Base-by-base conservation (phyloP, 2,329 filamentous ascomycete species). In the Graphilbum sp. region DNA sequence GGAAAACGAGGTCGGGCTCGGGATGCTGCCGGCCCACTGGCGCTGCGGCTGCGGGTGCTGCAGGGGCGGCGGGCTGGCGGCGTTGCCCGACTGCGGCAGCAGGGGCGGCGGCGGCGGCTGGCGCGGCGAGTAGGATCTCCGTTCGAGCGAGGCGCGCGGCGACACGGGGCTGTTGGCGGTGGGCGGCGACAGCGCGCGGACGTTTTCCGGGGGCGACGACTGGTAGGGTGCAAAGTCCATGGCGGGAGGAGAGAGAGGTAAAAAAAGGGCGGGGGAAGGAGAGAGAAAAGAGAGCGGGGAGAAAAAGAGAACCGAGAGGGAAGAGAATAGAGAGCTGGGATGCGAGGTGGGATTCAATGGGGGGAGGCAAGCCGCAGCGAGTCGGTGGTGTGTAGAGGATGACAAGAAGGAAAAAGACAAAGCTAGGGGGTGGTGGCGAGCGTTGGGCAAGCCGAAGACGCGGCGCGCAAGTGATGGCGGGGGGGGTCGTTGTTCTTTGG, bases 151-250 rank as follows among this genome's bases (percentile, higher is more conserved):
- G 47, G 65, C 57, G 47, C 63, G 72, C 18, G 71, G 70, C 21
- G 69, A 73, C 10, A 60, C 49, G 38, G 54, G 47, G 43, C 52
- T 51, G 46, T 61, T 59, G 35, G n/a, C 32, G 40, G 56, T 61
- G 11, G 76, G 69, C 37, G 86, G 84, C 17, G 84, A 92, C 54
- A 86, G 69, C 37, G 80, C 75, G 51, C 88, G 83, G 48, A 76
- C 74, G 49, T 79, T 70, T 62, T 96, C 87, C 10, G 90, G 90
- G 15, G 81, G 80, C 35, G 80, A 80, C 58, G 88, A 88, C 64
- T 96, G 90, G 62, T 96, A 98, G 29, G 90, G 90, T 34, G 90
- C 90, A 57, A 96, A 98, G 63, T 95, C 83, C 82, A 90, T 90
- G 40, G 50, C 62, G 32, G 30, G 30, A 12, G 7, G 12, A 29